Percentiles rank a stretch among this genome's conserved stretches.
phyloP scores from a whole-genome alignment of 345 rosid species.

The Fremontodendron californicum region DNA sequence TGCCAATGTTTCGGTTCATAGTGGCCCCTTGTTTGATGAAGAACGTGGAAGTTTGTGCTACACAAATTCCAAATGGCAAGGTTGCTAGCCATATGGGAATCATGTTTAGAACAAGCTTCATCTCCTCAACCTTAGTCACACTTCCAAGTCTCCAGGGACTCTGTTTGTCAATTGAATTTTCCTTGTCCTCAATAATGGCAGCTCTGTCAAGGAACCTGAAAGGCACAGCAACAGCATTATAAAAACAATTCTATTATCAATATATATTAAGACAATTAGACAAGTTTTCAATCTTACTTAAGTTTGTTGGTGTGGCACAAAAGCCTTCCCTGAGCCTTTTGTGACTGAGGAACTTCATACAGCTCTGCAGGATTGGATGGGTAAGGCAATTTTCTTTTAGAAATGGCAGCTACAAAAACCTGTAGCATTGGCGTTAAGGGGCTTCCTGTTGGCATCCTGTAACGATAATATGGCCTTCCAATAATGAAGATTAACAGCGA shows the following conservation, averaged over 20 bases:
- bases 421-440: conserved; percentile 77
- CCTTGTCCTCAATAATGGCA: conserved; percentile 47
- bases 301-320: conserved; percentile 62
- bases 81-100: conserved; percentile 79
- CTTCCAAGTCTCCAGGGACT: conserved; percentile 73
- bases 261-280: neutral
- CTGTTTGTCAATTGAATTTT: conserved; percentile 34
- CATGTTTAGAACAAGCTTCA: conserved; percentile 78
- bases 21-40: conserved; percentile 77
- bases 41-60: conserved; percentile 72
- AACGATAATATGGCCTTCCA: conserved; percentile 72
- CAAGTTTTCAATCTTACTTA: conserved; percentile 38
- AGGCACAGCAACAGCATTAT: neutral
- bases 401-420: conserved; percentile 68
- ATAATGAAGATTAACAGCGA: conserved; percentile 55
- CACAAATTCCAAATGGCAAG: conserved; percentile 68
- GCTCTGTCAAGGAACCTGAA: conserved; percentile 91
- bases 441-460: conserved; percentile 60
- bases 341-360: conserved; percentile 44
- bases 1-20: conserved; percentile 38
- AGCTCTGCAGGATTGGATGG: conserved; percentile 52
- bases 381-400: conserved; percentile 57
- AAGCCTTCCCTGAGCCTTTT: conserved; percentile 42
- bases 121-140: conserved; percentile 76
- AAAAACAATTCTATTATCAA: neutral